phyloP scores from a whole-genome alignment of 2,329 filamentous ascomycete species.

The Paecilomyces formosus region DNA sequence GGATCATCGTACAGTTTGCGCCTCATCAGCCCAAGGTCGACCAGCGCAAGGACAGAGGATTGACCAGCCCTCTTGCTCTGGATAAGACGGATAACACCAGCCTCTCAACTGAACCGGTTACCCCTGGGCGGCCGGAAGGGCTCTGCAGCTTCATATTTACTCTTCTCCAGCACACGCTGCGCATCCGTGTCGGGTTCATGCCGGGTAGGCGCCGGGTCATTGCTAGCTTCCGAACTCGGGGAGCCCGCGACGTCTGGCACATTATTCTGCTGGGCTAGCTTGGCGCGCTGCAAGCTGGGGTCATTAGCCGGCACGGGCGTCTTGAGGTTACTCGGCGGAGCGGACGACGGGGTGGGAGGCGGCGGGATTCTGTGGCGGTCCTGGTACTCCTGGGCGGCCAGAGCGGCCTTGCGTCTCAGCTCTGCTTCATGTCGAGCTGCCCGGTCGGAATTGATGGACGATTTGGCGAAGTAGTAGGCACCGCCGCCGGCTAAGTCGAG shows the following conservation, averaged over 20 bases:
- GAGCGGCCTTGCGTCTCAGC: conserved; percentile 49
- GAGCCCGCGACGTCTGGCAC: conserved; percentile 46
- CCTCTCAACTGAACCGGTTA: conserved; percentile 64
- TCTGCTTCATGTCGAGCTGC: conserved; percentile 62
- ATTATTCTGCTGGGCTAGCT: conserved; percentile 20
- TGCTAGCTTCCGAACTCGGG: conserved; percentile 64
- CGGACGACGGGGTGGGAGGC: conserved; percentile 4
- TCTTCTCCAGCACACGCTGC: conserved; percentile 64
- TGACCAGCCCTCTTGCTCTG: not conserved
- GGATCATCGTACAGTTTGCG: not conserved
- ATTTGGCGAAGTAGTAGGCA: conserved; percentile 94
- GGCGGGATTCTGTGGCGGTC: conserved; percentile 21
- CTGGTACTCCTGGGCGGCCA: conserved; percentile 27
- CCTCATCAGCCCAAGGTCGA: not conserved
- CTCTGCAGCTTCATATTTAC: conserved; percentile 77
- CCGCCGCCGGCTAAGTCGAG: conserved; percentile 64
- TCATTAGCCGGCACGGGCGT: conserved; percentile 15
- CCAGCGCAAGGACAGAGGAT: not conserved
- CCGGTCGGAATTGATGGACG: conserved; percentile 86
- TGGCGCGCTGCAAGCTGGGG: conserved; percentile 27
- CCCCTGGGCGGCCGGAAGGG: conserved; percentile 75
- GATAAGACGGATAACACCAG: not conserved
- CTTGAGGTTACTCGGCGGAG: not conserved
- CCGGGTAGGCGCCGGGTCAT: conserved; percentile 77
- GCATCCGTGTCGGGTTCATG: conserved; percentile 68